These are phyloP conservation scores for Linnemannia exigua DNA, from an alignment of 192 early-diverging fungal species.

Conservation along the genomic window DNA sequence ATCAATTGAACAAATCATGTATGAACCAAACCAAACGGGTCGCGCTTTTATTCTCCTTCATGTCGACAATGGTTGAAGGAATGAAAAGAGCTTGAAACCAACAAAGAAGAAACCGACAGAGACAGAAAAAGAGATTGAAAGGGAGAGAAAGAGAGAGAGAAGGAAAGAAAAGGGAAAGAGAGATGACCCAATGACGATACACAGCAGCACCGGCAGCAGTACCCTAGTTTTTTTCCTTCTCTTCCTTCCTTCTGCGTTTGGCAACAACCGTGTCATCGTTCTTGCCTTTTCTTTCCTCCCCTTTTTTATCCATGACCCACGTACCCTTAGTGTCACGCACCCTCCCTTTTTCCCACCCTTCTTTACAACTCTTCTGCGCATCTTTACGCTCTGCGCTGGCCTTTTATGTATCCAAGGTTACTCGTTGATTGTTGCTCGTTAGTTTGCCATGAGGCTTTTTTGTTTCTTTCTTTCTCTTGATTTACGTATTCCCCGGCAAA, in stretches of 20 bases:
- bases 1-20: neutral
- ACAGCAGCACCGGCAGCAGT: neutral
- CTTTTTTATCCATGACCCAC: neutral
- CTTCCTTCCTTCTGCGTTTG: too few relatives aligned
- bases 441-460: conserved; percentile 10
- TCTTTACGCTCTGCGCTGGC: neutral
- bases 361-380: conserved; percentile 2
- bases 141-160: neutral
- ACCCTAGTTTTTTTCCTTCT: neutral
- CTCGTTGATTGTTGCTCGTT: neutral
- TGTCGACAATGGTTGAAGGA: neutral
- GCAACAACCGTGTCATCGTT: neutral
- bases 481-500: conserved; percentile 3
- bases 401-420: conserved; percentile 3
- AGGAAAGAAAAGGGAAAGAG: neutral
- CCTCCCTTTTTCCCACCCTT: neutral
- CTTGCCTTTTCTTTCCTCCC: neutral
- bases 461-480: neutral
- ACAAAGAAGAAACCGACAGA: conserved; percentile 2
- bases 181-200: neutral
- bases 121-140: neutral
- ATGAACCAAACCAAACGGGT: neutral
- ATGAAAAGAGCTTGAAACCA: neutral
- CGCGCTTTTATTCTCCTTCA: neutral
- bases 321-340: neutral